Percentiles rank a stretch among this genome's conserved stretches.
These are phyloP conservation scores for Pseudonectria foliicola DNA, from an alignment of 2,329 filamentous ascomycete species.

Conservation along the genomic window DNA sequence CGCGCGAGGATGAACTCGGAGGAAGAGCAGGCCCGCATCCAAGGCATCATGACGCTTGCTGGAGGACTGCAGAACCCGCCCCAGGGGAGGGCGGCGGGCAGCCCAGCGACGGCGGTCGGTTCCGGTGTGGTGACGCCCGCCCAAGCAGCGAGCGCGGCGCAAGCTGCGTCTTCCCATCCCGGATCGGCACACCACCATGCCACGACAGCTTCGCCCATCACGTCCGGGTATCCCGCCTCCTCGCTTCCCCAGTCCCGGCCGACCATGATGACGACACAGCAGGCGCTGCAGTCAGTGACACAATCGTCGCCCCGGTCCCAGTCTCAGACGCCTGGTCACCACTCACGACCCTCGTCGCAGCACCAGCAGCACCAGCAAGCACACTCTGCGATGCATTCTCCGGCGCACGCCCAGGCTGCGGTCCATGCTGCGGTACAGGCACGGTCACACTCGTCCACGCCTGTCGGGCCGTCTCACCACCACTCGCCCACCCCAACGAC, in stretches of 20 bases:
- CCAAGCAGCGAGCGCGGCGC: slow-evolving; percentile 24
- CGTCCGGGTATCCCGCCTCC: slow-evolving; percentile 20
- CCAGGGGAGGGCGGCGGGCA: slow-evolving; percentile 19
- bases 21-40: slow-evolving; percentile 52
- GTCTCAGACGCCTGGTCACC: slow-evolving; percentile 24
- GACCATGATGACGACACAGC: slow-evolving; percentile 23
- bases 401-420: slow-evolving; percentile 13
- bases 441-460: slow-evolving; percentile 21
- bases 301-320: slow-evolving; percentile 20
- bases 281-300: slow-evolving; percentile 22
- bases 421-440: slow-evolving; percentile 11
- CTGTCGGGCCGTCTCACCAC: slow-evolving; percentile 18
- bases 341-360: slow-evolving; percentile 14
- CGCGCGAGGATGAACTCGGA: slow-evolving; percentile 50
- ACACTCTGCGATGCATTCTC: slow-evolving; percentile 16
- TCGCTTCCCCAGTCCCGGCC: slow-evolving; percentile 21
- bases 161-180: slow-evolving; percentile 17
- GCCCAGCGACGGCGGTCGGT: slow-evolving; percentile 19
- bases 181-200: slow-evolving; percentile 10
- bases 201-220: slow-evolving; percentile 9
- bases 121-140: slow-evolving; percentile 28
- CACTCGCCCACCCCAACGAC: slow-evolving; percentile 18
- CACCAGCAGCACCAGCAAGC: slow-evolving; percentile 11
- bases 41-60: slow-evolving; percentile 52
- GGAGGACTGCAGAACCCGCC: slow-evolving; percentile 42